These are phyloP conservation scores for Saccharum hybrid DNA, from an alignment of 202 grass and related monocot species.

Conservation along the genomic window DNA sequence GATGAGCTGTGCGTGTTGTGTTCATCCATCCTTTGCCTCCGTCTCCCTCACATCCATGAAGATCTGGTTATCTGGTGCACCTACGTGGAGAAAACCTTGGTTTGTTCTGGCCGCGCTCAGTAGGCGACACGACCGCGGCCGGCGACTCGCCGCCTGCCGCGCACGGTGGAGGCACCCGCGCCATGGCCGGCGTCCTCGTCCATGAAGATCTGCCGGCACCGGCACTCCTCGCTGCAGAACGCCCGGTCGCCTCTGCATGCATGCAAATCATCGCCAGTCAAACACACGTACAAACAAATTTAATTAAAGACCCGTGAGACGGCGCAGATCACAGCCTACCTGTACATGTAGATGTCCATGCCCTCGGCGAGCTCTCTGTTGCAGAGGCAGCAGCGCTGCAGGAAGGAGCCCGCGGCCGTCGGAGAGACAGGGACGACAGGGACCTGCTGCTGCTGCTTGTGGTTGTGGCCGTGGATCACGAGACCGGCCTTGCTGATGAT, in stretches of 20 bases:
- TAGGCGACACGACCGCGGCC: slow-evolving; percentile 34
- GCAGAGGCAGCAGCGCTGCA: slow-evolving; percentile 66
- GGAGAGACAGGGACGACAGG: neutral
- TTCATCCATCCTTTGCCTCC: too few species aligned
- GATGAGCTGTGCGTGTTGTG: neutral
- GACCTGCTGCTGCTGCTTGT: neutral
- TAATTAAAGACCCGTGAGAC: neutral
- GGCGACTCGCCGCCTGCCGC: slow-evolving; percentile 1
- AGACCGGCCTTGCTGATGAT: slow-evolving; percentile 60
- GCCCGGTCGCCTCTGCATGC: slow-evolving; percentile 56
- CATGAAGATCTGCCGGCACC: slow-evolving; percentile 59
- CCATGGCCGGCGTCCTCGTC: slow-evolving; percentile 35
- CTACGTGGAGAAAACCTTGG: neutral
- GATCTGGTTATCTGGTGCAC: neutral
- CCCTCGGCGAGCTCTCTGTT: slow-evolving; percentile 48
- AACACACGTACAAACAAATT: too few species aligned
- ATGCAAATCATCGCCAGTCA: neutral
- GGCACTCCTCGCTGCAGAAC: slow-evolving; percentile 74
- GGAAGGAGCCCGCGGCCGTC: slow-evolving; percentile 35
- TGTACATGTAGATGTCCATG: slow-evolving; percentile 74
- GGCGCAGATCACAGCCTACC: slow-evolving; percentile 6
- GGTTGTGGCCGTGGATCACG: neutral
- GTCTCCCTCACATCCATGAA: neutral
- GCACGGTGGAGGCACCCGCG: neutral
- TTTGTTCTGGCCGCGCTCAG: neutral